Evolutionary conservation across 176 grass and related monocot genomes (phyloP), one percentile per base, ranked within the genome.

Genomic region (Raddia guianensis): DNA sequence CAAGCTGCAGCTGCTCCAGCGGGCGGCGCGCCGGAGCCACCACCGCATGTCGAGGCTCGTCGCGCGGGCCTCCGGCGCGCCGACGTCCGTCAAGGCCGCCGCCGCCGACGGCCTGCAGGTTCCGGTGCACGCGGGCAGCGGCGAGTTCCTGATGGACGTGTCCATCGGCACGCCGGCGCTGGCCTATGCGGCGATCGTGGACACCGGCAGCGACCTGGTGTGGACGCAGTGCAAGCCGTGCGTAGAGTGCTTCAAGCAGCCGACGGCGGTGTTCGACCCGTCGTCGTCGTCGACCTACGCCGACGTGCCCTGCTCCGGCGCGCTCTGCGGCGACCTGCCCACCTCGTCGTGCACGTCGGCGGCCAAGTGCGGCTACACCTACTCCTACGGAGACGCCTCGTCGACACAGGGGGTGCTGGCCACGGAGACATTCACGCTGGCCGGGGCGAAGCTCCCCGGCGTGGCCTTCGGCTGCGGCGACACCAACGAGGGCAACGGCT

Each of bases 191-290:
- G 94, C 89, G 9, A 88, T 97, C 77, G 64, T 94, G 9, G 95
- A 97, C 85, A 97, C 90, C 0, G 95, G 91, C 33, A 97, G 91
- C 51, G 91, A 92, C 78, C 87, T 94, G 7, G 82, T 94, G 27
- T 97, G 95, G 95, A 94, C 90, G 49, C 89, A 97, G 86, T 97
- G 94, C 68, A 88, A 94, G 70, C 94, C 94, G 5, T 97, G 91
- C 66, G 13, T 55, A 0, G 81, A 80, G 5, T 97, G 89, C 76
- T 90, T 89, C 73, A 74, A 82, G 5, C 87, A 94, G 87, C 42
- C 66, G 34, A 94, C 80, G 3, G 65, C 85, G 2, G 51, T 90
- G 75, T 97, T 91, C 63, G 72, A 97, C 76, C 94, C 85, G 5
- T 85, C 87, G 2, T 66, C 82, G 50, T 97, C 91, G 1, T 97